Evolutionary conservation across 345 rosid species (phyloP), one percentile per base, ranked within the genome.

Genomic region (Pugionium dolabratum): DNA sequence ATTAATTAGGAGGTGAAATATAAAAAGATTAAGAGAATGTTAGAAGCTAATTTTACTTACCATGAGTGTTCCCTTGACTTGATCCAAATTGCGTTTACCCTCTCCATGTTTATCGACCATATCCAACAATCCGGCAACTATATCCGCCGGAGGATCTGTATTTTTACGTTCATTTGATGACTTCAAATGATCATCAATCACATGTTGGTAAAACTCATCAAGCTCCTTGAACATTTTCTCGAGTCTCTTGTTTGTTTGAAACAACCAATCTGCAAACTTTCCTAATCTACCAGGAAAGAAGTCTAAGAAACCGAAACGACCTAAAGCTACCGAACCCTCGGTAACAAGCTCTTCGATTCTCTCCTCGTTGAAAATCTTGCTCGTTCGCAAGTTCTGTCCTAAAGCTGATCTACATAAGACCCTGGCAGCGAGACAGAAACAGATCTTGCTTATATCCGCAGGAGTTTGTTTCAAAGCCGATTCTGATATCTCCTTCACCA

Each of bases 111-210:
- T 42, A 42, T 42, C 25, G 27, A 46, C 30, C 51, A 46, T 46
- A 46, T 27, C 54, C 35, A 50, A 50, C 54, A 50, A 9, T 33
- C 0, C 28, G 41, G 10, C 71, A 69, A 56, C 57, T 4, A 46
- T 26, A 46, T 46, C 30, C 4, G 30, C 51, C 28, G 29, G 29
- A 46, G 51, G 30, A 5, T 46, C 51, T 30, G 30, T 25, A 26
- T 26, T 52, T 64, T 59, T 8, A 5, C 11, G 9, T 68, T 44
- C 0, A 44, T 11, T 7, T 34, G 31, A 8, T 72, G 76, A 52
- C 67, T 67, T 37, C 32, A 79, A 75, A 37, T 84, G 84, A 4
- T 82, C 75, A 2, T 69, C 73, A 4, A 84, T 80, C 25, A 73
- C 64, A 36, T 56, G 26, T 29, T 79, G 67, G 26, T 66, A 82